A percentile compares a stretch with the other conserved stretches of the same genome.
These are phyloP conservation scores for Fraxinus americana DNA, from an alignment of 257 asterid species.

Conservation along the genomic window DNA sequence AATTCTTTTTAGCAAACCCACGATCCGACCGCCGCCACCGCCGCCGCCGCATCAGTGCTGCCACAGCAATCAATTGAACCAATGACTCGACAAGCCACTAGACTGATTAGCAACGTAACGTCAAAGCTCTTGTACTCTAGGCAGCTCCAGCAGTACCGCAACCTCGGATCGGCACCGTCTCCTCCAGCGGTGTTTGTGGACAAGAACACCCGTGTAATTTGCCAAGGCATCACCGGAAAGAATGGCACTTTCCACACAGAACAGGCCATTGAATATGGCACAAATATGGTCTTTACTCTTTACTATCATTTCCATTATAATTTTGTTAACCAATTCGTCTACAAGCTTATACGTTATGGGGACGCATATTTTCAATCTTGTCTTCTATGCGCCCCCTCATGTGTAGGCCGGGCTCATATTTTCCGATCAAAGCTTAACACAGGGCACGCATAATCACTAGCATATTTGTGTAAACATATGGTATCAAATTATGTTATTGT, in stretches of 20 bases:
- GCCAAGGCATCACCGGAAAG: constrained; percentile 96
- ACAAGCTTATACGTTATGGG: not conserved
- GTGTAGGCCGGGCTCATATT: no score
- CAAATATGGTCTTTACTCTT: constrained; percentile 63
- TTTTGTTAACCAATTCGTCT: not conserved
- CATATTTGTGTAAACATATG: not conserved
- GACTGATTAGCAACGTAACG: constrained; percentile 60
- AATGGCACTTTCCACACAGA: constrained; percentile 95
- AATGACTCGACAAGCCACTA: constrained; percentile 78
- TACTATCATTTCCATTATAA: not conserved
- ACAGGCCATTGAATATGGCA: constrained; percentile 95
- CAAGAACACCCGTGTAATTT: constrained; percentile 90
- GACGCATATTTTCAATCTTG: not conserved
- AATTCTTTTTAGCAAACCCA: not conserved
- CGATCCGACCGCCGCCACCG: not conserved
- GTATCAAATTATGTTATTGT: not conserved
- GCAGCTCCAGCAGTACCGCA: constrained; percentile 61
- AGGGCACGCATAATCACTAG: not conserved
- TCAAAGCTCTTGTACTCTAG: constrained; percentile 48
- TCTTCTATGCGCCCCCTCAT: no score
- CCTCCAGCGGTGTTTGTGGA: constrained; percentile 88
- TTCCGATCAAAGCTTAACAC: no score
- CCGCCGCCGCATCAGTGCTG: not conserved
- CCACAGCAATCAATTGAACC: constrained; percentile 23
- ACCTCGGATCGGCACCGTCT: constrained; percentile 76